Conservation (phyloP, 495 filamentous ascomycete genomes). For the Penicillium bovifimosum region DNA sequence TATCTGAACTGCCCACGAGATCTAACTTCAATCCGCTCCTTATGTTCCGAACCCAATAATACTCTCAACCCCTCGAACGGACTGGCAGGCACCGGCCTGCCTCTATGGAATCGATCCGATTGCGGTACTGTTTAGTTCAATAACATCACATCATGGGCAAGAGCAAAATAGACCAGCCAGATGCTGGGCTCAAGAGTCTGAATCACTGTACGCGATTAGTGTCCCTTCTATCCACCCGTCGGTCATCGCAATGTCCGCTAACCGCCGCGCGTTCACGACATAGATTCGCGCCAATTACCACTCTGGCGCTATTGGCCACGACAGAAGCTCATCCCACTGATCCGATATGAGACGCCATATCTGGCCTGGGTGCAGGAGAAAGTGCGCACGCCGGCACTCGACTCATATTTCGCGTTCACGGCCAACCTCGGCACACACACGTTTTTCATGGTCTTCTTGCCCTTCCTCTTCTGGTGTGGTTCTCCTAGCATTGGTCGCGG, state of each 20-base stretch:
- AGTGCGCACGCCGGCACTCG: conserved; percentile 71
- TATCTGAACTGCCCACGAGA: not conserved
- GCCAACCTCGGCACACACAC: conserved; percentile 98
- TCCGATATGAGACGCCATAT: conserved; percentile 94
- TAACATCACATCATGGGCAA: conserved; percentile 33
- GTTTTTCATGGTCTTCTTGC: conserved; percentile 93
- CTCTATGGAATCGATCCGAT: conserved; percentile 20
- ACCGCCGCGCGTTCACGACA: conserved; percentile 7
- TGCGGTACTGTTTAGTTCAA: conserved; percentile 13
- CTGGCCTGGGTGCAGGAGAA: conserved; percentile 77
- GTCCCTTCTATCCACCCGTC: not conserved
- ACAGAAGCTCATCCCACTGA: conserved; percentile 73
- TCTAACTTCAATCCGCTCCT: conserved; percentile 24
- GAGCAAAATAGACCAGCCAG: conserved; percentile 41
- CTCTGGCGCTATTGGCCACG: conserved; percentile 84
- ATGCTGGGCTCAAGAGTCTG: conserved; percentile 67
- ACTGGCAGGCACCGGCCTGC: conserved; percentile 22
- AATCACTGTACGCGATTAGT: conserved; percentile 62
- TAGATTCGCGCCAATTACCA: conserved; percentile 79
- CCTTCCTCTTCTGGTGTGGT: conserved; percentile 94
- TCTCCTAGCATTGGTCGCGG: conserved; percentile 73
- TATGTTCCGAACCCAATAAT: conserved; percentile 18
- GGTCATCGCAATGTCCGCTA: conserved; percentile 4
- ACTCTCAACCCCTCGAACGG: conserved; percentile 5
- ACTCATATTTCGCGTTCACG: conserved; percentile 93